A percentile compares a stretch with the other conserved stretches of the same genome.
Evolutionary conservation across 441 rosid species (phyloP).

Genomic region (Gossypium schwendimanii): DNA sequence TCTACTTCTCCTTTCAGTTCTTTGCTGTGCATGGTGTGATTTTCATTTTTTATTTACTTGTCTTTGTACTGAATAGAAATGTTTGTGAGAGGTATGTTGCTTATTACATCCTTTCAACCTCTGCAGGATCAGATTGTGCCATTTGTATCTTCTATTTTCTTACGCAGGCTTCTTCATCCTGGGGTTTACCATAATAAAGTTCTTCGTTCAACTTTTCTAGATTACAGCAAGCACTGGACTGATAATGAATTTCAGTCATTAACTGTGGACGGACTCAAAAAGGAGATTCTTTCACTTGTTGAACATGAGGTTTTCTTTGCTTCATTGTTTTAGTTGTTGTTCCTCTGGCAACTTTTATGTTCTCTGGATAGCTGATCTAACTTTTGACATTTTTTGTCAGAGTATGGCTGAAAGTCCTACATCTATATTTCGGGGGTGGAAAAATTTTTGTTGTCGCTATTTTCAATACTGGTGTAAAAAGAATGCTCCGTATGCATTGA

Average conservation of each 20-base stretch:
- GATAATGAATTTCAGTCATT: conserved; percentile 81
- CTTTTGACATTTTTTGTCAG: conserved; percentile 35
- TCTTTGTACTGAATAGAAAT: neutral
- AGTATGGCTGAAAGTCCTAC: conserved; percentile 47
- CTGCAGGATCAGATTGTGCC: conserved; percentile 74
- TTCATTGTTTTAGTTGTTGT: conserved; percentile 14
- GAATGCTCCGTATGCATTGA: conserved; percentile 63
- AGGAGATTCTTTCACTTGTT: conserved; percentile 68
- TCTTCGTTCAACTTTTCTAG: conserved; percentile 66
- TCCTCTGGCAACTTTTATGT: conserved; percentile 5
- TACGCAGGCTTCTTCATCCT: conserved; percentile 78
- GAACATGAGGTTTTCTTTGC: conserved; percentile 63
- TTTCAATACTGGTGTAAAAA: conserved; percentile 79
- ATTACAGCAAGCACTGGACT: conserved; percentile 73
- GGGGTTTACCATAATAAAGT: conserved; percentile 60
- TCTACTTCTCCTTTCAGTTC: neutral
- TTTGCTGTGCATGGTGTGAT: conserved; percentile 3
- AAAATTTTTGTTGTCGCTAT: conserved; percentile 65
- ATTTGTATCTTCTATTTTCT: conserved; percentile 72
- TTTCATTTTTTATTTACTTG: neutral
- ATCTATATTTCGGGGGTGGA: conserved; percentile 68
- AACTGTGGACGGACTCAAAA: conserved; percentile 74
- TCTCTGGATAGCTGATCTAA: conserved; percentile 16
- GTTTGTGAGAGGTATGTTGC: conserved; percentile 7
- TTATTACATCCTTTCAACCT: conserved; percentile 11